Percentiles rank a stretch among this genome's conserved stretches.
phyloP scores from a whole-genome alignment of 2,329 filamentous ascomycete genomes.

The Raffaelea arxii region DNA sequence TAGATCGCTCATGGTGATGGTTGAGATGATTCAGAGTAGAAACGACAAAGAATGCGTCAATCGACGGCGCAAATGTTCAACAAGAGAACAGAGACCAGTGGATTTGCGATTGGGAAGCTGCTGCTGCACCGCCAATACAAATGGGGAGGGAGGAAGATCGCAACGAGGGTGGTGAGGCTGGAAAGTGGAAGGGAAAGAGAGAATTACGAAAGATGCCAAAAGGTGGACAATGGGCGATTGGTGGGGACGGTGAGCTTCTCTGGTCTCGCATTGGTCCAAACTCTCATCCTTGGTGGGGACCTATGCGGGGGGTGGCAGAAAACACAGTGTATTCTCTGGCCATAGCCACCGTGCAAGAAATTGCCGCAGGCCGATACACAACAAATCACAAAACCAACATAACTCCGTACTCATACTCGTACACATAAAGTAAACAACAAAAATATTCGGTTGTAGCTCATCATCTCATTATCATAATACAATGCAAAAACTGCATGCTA shows the following conservation, averaged over 20 bases:
- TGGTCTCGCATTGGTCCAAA: conserved; percentile 6
- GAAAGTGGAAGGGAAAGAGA: too few species aligned
- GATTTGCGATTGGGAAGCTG: too few species aligned
- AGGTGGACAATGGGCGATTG: background rate
- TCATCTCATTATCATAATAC: conserved; percentile 11
- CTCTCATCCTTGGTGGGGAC: conserved; percentile 1
- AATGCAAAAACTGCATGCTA: too few species aligned
- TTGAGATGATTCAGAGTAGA: background rate
- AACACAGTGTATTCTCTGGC: background rate
- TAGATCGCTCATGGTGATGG: conserved; percentile 10
- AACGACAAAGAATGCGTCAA: background rate
- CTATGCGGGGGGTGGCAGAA: conserved; percentile 8
- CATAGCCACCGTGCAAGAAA: conserved; percentile 5
- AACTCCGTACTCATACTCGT: background rate
- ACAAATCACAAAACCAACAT: background rate
- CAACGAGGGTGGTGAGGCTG: too few species aligned
- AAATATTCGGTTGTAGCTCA: background rate
- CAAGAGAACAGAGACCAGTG: background rate
- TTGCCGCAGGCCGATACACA: too few species aligned
- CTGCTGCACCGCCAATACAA: background rate
- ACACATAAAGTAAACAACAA: background rate
- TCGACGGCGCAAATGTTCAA: background rate
- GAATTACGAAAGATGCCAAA: background rate
- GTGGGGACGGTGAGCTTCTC: conserved; percentile 10
- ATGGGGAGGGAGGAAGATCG: background rate